Evolutionary conservation across 805 yeast genomes (phyloP).

Genomic region (Yueomyces sinensis): DNA sequence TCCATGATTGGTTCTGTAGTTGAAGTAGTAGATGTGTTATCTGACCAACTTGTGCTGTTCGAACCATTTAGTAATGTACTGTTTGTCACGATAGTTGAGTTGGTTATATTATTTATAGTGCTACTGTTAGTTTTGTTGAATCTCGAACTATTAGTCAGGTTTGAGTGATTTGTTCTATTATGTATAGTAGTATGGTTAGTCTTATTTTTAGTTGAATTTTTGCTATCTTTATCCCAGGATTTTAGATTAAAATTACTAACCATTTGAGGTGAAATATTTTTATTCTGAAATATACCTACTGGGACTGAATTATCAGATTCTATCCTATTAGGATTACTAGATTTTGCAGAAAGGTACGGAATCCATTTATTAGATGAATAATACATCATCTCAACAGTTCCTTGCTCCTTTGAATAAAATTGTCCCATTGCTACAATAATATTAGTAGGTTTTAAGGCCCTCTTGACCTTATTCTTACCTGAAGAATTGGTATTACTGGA

Average conservation of each 20-base stretch:
- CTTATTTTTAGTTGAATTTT: neutral
- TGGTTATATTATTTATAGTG: no score
- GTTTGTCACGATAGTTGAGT: no score
- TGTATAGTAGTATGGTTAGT: neutral
- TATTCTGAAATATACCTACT: neutral
- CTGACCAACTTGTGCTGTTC: conserved; percentile 13
- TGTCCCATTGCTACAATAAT: conserved; percentile 27
- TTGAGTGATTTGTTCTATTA: no score
- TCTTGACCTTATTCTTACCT: neutral
- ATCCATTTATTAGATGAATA: conserved; percentile 14
- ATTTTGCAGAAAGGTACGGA: conserved; percentile 8
- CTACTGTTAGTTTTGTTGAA: no score
- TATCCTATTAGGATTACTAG: no score
- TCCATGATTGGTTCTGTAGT: conserved; percentile 1
- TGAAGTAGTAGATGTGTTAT: conserved; percentile 20
- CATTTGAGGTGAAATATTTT: neutral
- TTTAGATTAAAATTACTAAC: neutral
- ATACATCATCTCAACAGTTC: conserved; percentile 11
- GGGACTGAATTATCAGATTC: neutral
- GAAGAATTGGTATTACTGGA: neutral
- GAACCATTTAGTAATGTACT: no score
- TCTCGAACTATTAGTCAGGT: no score
- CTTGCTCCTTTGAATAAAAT: conserved; percentile 24
- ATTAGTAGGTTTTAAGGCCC: neutral
- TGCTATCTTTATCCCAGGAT: neutral